A percentile compares a stretch with the other conserved stretches of the same genome.
phyloP scores from a whole-genome alignment of 148 eudicot species.

The Chenopodium suecicum region DNA sequence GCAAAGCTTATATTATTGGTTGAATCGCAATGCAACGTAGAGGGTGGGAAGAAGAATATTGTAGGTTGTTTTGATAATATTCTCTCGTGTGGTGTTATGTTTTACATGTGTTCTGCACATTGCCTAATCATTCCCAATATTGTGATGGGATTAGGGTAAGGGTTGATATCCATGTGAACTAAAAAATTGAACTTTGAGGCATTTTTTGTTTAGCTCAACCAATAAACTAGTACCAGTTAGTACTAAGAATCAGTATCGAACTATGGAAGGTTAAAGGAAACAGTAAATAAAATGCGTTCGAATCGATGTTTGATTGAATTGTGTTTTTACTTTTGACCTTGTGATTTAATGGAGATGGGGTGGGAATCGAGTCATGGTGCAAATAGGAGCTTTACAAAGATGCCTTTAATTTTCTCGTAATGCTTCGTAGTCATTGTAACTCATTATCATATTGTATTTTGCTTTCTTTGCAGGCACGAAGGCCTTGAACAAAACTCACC shows the following conservation, averaged over 20 bases:
- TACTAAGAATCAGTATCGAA: neutral
- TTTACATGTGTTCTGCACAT: neutral
- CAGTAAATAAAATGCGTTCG: neutral
- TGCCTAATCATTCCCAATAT: neutral
- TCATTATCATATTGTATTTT: slow-evolving; percentile 17
- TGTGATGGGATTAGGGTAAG: neutral
- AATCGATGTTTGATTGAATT: neutral
- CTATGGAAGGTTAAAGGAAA: neutral
- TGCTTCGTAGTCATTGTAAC: slow-evolving; percentile 1
- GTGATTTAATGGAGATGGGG: neutral
- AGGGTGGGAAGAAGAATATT: neutral
- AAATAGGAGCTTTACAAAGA: neutral
- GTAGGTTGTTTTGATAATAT: neutral
- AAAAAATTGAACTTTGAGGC: neutral
- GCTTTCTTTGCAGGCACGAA: slow-evolving; percentile 53
- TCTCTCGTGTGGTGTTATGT: neutral
- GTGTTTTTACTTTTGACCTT: neutral
- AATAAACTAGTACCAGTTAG: neutral
- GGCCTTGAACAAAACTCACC: slow-evolving; percentile 69
- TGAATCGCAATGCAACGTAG: neutral
- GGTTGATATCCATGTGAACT: neutral
- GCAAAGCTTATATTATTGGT: neutral
- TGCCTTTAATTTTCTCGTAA: neutral
- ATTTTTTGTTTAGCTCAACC: neutral
- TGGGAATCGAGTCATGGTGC: neutral